phyloP scores from a whole-genome alignment of 176 grass and related monocot species.

The Avena eriantha region DNA sequence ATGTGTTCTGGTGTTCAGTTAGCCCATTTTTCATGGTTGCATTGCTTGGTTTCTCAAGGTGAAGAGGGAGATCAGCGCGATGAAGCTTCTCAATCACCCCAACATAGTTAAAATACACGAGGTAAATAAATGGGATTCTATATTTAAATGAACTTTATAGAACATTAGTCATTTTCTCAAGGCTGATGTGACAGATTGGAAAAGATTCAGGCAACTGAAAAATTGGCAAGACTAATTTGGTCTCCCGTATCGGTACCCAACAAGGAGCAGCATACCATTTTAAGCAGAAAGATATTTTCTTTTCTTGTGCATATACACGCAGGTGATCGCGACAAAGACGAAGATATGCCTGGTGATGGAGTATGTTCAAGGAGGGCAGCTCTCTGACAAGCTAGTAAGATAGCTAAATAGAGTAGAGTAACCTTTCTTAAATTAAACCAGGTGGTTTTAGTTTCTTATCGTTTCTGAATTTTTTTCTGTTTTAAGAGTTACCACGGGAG shows the following conservation, averaged over 20 bases:
- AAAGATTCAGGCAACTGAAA: not conserved
- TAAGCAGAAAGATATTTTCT: not conserved
- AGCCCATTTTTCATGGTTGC: not conserved
- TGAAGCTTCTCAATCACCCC: slow-evolving; percentile 79
- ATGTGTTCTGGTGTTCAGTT: not conserved
- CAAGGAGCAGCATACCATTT: not conserved
- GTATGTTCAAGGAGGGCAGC: slow-evolving; percentile 73
- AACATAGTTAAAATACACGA: slow-evolving; percentile 79
- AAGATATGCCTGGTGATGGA: slow-evolving; percentile 91
- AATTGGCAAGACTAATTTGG: not conserved
- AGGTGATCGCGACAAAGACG: slow-evolving; percentile 72
- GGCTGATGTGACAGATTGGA: too few species aligned
- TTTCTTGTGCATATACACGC: not conserved
- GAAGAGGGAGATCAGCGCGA: slow-evolving; percentile 69
- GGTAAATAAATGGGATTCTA: slow-evolving; percentile 37
- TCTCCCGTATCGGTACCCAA: not conserved
- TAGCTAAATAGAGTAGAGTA: not conserved
- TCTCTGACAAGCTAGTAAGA: slow-evolving; percentile 77
- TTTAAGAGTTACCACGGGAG: slow-evolving; percentile 60
- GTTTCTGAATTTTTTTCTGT: slow-evolving; percentile 3
- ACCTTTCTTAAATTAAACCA: not conserved
- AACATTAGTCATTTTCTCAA: not conserved
- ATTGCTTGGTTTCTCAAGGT: slow-evolving; percentile 48
- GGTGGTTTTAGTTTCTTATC: slow-evolving; percentile 1
- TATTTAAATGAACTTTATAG: not conserved